phyloP scores from a whole-genome alignment of 2,329 filamentous ascomycete species.

The Cryphonectria carpinicola region DNA sequence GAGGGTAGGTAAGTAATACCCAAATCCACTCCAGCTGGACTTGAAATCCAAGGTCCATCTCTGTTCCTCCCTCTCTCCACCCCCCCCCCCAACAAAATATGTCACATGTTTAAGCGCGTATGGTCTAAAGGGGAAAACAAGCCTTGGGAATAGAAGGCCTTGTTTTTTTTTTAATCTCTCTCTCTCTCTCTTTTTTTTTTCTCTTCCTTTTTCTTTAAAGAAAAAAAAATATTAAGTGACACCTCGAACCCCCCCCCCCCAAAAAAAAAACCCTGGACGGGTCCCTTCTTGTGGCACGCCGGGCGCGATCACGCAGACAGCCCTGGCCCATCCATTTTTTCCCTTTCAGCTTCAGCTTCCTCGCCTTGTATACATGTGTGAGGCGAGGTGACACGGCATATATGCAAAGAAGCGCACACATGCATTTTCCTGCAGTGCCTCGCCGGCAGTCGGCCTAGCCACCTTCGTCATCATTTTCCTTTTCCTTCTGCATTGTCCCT shows the following conservation, averaged over 20 bases:
- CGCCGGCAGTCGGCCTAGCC: conserved; percentile 1
- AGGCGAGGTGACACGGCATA: conserved; percentile 18
- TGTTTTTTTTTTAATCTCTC: not conserved
- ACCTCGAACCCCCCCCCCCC: no score
- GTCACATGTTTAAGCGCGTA: not conserved
- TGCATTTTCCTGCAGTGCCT: conserved; percentile 1
- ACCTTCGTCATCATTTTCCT: not conserved
- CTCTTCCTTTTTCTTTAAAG: no score
- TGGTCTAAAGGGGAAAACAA: not conserved
- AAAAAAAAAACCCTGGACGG: not conserved
- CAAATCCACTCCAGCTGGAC: not conserved
- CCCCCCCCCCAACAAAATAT: not conserved
- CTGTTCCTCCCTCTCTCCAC: not conserved
- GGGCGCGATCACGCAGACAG: conserved; percentile 19
- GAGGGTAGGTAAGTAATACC: not conserved
- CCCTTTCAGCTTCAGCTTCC: conserved; percentile 14
- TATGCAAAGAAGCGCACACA: not conserved
- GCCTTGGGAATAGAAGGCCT: not conserved
- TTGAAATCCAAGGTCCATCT: not conserved
- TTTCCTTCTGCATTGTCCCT: not conserved
- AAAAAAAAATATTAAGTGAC: not conserved
- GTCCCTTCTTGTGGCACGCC: conserved; percentile 14
- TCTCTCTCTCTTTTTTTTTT: no score
- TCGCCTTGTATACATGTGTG: conserved; percentile 1
- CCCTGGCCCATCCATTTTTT: not conserved